These are phyloP conservation scores for Epicoccum nigrum DNA, from an alignment of 2,329 filamentous ascomycete species.

Conservation along the genomic window DNA sequence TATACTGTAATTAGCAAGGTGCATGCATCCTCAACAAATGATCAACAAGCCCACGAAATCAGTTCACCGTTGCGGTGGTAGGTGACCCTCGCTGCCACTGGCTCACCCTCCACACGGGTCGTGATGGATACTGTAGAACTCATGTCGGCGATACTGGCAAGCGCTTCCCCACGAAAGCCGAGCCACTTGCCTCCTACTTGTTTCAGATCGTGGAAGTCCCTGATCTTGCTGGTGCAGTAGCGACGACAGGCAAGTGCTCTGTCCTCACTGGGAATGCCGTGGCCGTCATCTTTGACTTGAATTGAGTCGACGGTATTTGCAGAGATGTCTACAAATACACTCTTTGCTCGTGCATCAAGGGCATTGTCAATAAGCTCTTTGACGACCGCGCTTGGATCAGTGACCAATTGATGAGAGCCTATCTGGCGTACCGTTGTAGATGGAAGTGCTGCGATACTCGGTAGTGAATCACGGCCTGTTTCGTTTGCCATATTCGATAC, in stretches of 20 bases:
- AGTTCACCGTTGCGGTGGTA: slow-evolving; percentile 59
- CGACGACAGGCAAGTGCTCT: slow-evolving; percentile 66
- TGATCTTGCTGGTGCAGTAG: slow-evolving; percentile 78
- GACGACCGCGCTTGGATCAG: slow-evolving; percentile 65
- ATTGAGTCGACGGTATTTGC: slow-evolving; percentile 71
- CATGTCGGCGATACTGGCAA: slow-evolving; percentile 69
- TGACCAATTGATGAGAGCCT: slow-evolving; percentile 65
- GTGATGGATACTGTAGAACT: slow-evolving; percentile 64
- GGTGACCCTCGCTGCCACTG: slow-evolving; percentile 61
- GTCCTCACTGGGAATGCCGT: slow-evolving; percentile 69
- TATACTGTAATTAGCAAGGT: slow-evolving; percentile 19
- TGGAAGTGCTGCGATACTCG: slow-evolving; percentile 50
- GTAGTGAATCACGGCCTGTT: neutral
- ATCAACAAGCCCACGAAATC: slow-evolving; percentile 41
- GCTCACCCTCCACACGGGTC: slow-evolving; percentile 67
- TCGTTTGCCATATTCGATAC: neutral
- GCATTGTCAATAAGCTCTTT: slow-evolving; percentile 82
- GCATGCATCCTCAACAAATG: neutral
- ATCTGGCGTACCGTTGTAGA: slow-evolving; percentile 59
- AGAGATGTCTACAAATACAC: slow-evolving; percentile 68
- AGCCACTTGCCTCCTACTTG: slow-evolving; percentile 64
- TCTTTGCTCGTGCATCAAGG: slow-evolving; percentile 72
- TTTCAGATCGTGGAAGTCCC: slow-evolving; percentile 66
- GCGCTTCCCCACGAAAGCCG: slow-evolving; percentile 78
- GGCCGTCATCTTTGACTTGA: slow-evolving; percentile 70